A percentile compares a stretch with the other conserved stretches of the same genome.
These are phyloP conservation scores for Collybiopsis confluens DNA, from an alignment of 768 basidiomycete genomes.

Conservation along the genomic window DNA sequence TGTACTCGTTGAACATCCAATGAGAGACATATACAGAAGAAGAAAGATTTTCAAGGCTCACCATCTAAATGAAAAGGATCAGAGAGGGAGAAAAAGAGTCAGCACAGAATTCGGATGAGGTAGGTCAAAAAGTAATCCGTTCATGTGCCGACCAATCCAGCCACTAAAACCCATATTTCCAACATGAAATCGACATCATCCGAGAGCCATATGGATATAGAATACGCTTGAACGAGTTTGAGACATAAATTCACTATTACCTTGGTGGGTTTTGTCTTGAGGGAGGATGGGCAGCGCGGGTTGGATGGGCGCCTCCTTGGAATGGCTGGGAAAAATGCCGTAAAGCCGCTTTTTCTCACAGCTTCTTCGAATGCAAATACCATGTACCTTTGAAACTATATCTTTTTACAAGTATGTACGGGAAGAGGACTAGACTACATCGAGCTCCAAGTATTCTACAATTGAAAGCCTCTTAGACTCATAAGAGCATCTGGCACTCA, in stretches of 20 bases:
- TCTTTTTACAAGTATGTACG: no score
- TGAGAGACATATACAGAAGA: not conserved
- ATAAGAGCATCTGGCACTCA: no score
- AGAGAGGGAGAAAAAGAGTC: not conserved
- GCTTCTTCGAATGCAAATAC: no score
- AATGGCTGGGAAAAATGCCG: no score
- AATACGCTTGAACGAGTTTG: not conserved
- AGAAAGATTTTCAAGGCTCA: not conserved
- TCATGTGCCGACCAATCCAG: conserved; percentile 1
- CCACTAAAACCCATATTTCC: not conserved
- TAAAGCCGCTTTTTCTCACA: no score
- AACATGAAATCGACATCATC: not conserved
- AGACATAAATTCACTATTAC: not conserved
- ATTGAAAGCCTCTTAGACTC: no score
- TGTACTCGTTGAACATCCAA: conserved; percentile 27
- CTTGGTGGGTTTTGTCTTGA: no score
- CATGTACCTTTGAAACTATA: no score
- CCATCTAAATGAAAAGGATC: conserved; percentile 1
- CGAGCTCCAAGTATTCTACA: no score
- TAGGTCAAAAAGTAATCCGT: conserved; percentile 1
- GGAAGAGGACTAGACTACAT: no score
- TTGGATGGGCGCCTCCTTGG: no score
- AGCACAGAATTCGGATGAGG: not conserved
- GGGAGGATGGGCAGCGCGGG: no score
- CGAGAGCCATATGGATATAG: not conserved